Conservation (phyloP, 164 flowering plant species). For the Berberis vulgaris region DNA sequence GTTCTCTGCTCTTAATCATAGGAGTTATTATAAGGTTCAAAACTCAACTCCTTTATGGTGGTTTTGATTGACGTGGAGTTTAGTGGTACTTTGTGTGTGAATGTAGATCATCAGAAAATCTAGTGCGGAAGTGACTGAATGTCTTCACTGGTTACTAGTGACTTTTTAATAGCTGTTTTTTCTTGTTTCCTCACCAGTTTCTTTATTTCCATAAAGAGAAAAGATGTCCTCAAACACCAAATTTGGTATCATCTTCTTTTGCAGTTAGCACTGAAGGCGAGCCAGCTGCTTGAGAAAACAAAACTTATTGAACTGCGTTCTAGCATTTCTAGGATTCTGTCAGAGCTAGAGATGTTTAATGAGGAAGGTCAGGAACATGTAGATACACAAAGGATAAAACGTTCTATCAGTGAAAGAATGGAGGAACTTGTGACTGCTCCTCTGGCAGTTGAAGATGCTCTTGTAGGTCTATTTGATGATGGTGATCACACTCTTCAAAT, state of each 20-base stretch:
- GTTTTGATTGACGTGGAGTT: too few species aligned
- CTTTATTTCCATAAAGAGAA: too few species aligned
- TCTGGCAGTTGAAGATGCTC: conserved; percentile 98
- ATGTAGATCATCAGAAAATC: too few species aligned
- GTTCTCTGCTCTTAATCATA: conserved; percentile 83
- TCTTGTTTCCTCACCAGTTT: too few species aligned
- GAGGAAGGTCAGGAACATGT: conserved; percentile 86
- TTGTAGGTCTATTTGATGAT: conserved; percentile 92
- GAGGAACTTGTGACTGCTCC: conserved; percentile 93
- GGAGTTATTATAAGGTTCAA: conserved; percentile 84
- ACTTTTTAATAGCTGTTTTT: too few species aligned
- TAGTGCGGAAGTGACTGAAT: too few species aligned
- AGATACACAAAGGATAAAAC: conserved; percentile 91
- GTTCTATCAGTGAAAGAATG: conserved; percentile 97
- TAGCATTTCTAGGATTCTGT: conserved; percentile 92
- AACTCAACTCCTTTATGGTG: neutral
- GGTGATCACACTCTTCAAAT: conserved; percentile 97
- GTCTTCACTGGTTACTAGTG: too few species aligned
- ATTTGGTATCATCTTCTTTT: conserved; percentile 5
- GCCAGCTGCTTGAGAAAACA: conserved; percentile 94
- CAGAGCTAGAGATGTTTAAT: conserved; percentile 98
- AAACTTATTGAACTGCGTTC: conserved; percentile 97
- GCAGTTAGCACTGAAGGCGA: conserved; percentile 96
- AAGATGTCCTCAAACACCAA: too few species aligned
- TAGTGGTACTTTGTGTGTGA: too few species aligned